Percentiles rank a stretch among this genome's conserved stretches.
Conservation (phyloP, 495 filamentous ascomycete genomes). For the Terfezia boudieri region DNA sequence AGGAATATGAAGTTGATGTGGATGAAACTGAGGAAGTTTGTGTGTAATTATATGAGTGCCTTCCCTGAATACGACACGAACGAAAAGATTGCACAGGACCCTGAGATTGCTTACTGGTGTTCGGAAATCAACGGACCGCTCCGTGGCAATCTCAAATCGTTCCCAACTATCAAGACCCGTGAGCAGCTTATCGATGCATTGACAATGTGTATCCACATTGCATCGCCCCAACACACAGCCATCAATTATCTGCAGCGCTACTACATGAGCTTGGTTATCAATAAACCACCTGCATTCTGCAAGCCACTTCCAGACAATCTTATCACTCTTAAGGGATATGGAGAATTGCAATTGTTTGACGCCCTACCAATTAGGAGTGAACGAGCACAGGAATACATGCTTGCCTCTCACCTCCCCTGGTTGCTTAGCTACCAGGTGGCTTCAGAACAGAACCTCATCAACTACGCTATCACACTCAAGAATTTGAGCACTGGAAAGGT, state of each 20-base stretch:
- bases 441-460: constrained; percentile 21
- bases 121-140: constrained; percentile 18
- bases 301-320: constrained; percentile 17
- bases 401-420: constrained; percentile 24
- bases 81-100: constrained; percentile 14
- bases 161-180: neutral
- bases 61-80: constrained; percentile 6
- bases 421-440: constrained; percentile 25
- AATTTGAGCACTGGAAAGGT: too few relatives aligned
- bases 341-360: constrained; percentile 20
- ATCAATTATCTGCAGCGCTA: constrained; percentile 30
- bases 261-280: constrained; percentile 26
- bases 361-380: constrained; percentile 21
- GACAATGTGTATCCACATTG: constrained; percentile 32
- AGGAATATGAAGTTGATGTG: constrained; percentile 24
- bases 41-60: constrained; percentile 16
- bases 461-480: constrained; percentile 14
- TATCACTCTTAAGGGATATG: constrained; percentile 11
- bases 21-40: constrained; percentile 21
- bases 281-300: constrained; percentile 25
- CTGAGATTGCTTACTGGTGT: constrained; percentile 21
- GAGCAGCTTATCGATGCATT: neutral
- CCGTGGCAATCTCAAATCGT: constrained; percentile 14
- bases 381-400: constrained; percentile 22
- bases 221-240: constrained; percentile 27